Evolutionary conservation across 2,329 filamentous ascomycete genomes (phyloP).

Genomic region (Didymella pinodella): DNA sequence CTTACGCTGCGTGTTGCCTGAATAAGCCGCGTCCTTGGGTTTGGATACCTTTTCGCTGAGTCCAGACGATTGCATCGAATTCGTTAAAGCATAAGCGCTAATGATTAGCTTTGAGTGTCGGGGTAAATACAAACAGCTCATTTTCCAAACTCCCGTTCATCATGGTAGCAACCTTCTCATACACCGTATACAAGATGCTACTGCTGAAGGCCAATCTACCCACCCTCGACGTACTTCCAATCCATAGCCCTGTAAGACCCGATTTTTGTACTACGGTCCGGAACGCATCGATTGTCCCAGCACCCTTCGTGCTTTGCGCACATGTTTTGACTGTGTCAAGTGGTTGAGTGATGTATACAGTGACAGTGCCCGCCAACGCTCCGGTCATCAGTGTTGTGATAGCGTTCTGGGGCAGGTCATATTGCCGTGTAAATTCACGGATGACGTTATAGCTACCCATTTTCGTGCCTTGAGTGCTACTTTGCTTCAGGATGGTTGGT

Average conservation of each 20-base stretch:
- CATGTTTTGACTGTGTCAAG: slow-evolving; percentile 56
- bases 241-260: slow-evolving; percentile 42
- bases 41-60: neutral
- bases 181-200: slow-evolving; percentile 45
- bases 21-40: neutral
- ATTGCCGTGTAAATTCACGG: slow-evolving; percentile 44
- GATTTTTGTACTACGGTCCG: slow-evolving; percentile 31
- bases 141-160: slow-evolving; percentile 16
- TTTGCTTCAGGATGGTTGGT: slow-evolving; percentile 59
- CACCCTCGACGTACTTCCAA: slow-evolving; percentile 41
- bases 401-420: slow-evolving; percentile 34
- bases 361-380: slow-evolving; percentile 42
- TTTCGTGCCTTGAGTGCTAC: slow-evolving; percentile 57
- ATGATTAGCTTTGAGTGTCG: neutral
- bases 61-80: neutral
- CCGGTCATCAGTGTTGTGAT: slow-evolving; percentile 39
- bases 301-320: slow-evolving; percentile 45
- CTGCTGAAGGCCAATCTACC: slow-evolving; percentile 42
- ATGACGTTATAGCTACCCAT: slow-evolving; percentile 61
- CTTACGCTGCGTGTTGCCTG: slow-evolving; percentile 2
- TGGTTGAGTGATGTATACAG: slow-evolving; percentile 55
- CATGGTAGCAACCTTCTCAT: slow-evolving; percentile 38
- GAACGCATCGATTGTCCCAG: slow-evolving; percentile 36
- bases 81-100: neutral
- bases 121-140: slow-evolving; percentile 9